Evolutionary conservation across 78 protist genomes (phyloP), one percentile per base, ranked within the genome.

Genomic region (Polysphondylium violaceum): DNA sequence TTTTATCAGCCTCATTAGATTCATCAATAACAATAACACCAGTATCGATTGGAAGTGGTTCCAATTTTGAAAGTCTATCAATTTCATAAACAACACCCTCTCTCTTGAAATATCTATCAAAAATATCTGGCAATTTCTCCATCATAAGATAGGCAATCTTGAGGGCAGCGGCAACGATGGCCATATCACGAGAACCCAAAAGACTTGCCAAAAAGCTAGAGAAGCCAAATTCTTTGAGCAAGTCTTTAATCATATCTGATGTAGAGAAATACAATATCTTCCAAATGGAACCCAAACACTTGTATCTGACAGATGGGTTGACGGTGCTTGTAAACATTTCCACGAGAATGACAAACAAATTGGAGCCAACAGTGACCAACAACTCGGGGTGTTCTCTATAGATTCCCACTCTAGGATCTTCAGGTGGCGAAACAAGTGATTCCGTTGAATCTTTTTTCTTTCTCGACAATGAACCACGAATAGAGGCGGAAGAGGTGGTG

Each of bases 81-180:
- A 83, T 61, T 44, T 83, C 91, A 58, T 83, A 83, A 14, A 69
- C 40, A 25, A 83, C 93, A 74, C 93, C 93, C n/a, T 91, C 95
- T 36, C 95, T 29, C 72, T 78, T 72, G 21, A 91, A 91, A 36
- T 79, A 77, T 17, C 79, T 40, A 51, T 67, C 83, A 67, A 91
- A 91, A 17, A 91, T 75, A 19, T 29, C 23, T 59, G 95, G 95
- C 19, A 91, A 36, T 53, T 85, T 91, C 14, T 76, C 90, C 44
- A 91, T 65, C 79, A 91, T 81, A n/a, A 74, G 23, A 38, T 91
- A 74, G 0, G 81, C 71, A 23, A 91, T 78, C 64, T 78, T 75
- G 14, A 91, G 65, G 8, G 90, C 87, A 29, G 86, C 64, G 7
- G 95, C 74, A 3, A 78, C 95, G 14, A 91, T 91, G 2, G 83